Percentiles rank a stretch among this genome's conserved stretches.
phyloP scores from a whole-genome alignment of 495 filamentous ascomycete species.

The Neurospora cerealis region DNA sequence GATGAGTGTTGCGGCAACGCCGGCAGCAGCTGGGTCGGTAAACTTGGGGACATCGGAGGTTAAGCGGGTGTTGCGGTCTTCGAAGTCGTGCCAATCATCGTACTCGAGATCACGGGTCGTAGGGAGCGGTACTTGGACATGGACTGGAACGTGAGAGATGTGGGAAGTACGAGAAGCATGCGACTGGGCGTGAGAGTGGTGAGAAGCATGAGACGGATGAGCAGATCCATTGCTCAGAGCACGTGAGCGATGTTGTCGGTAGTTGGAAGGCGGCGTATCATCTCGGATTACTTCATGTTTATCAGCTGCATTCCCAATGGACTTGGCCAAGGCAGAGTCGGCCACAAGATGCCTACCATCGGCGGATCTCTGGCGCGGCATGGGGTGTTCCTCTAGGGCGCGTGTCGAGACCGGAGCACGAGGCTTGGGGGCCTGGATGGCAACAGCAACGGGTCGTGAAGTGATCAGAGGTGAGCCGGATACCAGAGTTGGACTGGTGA shows the following conservation, averaged over 20 bases:
- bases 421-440: constrained; percentile 39
- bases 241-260: background rate
- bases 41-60: constrained; percentile 17
- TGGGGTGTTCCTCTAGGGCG: constrained; percentile 27
- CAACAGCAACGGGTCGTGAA: constrained; percentile 25
- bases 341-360: constrained; percentile 10
- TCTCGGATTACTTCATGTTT: constrained; percentile 6
- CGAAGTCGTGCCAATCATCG: constrained; percentile 23
- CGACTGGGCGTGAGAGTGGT: background rate
- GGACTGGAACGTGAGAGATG: background rate
- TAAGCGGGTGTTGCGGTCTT: constrained; percentile 12
- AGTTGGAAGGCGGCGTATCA: background rate
- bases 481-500: constrained; percentile 36
- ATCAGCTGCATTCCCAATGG: background rate
- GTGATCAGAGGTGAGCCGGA: constrained; percentile 19
- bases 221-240: background rate
- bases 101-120: constrained; percentile 3
- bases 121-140: background rate
- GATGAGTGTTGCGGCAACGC: constrained; percentile 36
- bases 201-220: background rate
- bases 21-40: constrained; percentile 38
- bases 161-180: background rate
- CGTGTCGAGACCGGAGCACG: constrained; percentile 30
- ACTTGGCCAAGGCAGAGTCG: background rate
- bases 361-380: constrained; percentile 1